Base-by-base conservation (phyloP, 1,284 basidiomycete genomes). In the Microbotryomycetes sp. region DNA sequence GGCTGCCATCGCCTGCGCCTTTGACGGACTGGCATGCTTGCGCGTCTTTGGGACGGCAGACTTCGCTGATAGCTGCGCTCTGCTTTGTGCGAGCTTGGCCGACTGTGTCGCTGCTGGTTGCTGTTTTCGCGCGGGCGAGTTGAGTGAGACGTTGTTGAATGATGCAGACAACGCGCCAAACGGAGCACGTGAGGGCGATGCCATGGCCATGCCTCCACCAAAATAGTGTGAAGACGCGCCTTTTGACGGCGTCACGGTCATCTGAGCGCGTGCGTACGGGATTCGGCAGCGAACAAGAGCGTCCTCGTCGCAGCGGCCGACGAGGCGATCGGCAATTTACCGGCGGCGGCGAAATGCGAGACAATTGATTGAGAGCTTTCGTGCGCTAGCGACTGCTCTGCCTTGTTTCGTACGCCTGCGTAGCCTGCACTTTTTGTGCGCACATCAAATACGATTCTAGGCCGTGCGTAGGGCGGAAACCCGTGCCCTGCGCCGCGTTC, bases 81-180 rank as follows among this genome's bases (percentile, higher is more conserved):
- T 53, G 23, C 23, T 16, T 18, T 18, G 45, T 5, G 16, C 41
- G 29, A 52, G 46, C 52, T 60, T 62, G 2, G 60, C 31, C 21
- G 60, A n/a, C 57, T 1, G 61, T 58, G 21, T n/a, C 51, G n/a
- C n/a, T n/a, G n/a, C n/a, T n/a, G n/a, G n/a, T n/a, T n/a, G n/a
- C n/a, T n/a, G n/a, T n/a, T n/a, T n/a, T 49, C 62, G 61, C 23
- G 56, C 57, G 54, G 57, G 46, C n/a, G 55, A 53, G 63, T 65
- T 65, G 41, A 68, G 59, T 47, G 63, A 65, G 26, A 58, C 24
- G 16, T 45, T 35, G 48, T 48, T 51, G 56, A 57, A 47, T 49
- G 57, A 49, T 41, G 35, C 35, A 9, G 35, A 9, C 11, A 66
- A 55, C n/a, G 52, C 45, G 4, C 55, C 11, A 13, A 64, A 54